These are phyloP conservation scores for Colletotrichum lentis DNA, from an alignment of 2,329 filamentous ascomycete genomes.

Conservation along the genomic window DNA sequence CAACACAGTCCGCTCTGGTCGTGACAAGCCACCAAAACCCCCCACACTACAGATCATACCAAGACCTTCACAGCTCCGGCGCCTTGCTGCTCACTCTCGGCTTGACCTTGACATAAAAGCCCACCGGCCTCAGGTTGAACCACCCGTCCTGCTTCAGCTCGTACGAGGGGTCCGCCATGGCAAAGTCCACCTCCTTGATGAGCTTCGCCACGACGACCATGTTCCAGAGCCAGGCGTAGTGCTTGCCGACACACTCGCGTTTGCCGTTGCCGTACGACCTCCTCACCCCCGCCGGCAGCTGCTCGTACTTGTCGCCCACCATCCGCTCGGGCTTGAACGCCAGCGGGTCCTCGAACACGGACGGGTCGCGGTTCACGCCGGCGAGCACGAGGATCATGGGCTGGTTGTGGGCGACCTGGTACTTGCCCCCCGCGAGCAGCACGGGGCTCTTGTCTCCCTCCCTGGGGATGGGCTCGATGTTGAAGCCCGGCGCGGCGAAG, in stretches of 20 bases:
- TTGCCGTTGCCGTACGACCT: constrained; percentile 63
- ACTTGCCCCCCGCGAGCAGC: constrained; percentile 57
- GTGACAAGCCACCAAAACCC: no score
- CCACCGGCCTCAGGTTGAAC: constrained; percentile 61
- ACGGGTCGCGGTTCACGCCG: constrained; percentile 59
- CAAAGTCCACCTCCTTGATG: constrained; percentile 57
- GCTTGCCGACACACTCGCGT: constrained; percentile 60
- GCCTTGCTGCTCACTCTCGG: constrained; percentile 42
- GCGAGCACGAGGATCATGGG: constrained; percentile 59
- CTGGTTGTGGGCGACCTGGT: constrained; percentile 59
- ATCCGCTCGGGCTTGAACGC: constrained; percentile 59
- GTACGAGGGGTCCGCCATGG: constrained; percentile 52
- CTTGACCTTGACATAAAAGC: constrained; percentile 55
- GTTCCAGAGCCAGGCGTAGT: constrained; percentile 59
- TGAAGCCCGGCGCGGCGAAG: constrained; percentile 63
- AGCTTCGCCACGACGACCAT: constrained; percentile 54
- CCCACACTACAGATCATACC: no score
- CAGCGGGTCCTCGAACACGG: constrained; percentile 57
- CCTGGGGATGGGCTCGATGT: constrained; percentile 58
- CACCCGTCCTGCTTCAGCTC: constrained; percentile 57
- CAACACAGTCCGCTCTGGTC: no score
- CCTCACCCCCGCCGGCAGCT: constrained; percentile 55
- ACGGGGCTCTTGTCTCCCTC: constrained; percentile 54
- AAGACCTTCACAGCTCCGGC: background rate
- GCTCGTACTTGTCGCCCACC: constrained; percentile 55